Evolutionary conservation across 2,329 filamentous ascomycete species (phyloP), one percentile per base, ranked within the genome.

Genomic region (Fusarium bulbicola): DNA sequence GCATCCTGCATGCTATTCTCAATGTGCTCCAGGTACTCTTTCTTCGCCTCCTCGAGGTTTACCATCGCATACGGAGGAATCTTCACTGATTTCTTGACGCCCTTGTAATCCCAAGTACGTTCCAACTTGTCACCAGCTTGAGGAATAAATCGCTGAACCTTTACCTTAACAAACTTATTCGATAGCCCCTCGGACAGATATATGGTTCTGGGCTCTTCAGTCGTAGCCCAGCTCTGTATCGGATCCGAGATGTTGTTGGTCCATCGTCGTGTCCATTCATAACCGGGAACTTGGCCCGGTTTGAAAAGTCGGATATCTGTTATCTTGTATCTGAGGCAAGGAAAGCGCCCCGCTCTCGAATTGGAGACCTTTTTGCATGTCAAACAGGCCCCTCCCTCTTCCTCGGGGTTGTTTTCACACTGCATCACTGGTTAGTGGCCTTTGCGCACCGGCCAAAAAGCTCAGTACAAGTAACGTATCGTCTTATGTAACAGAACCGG

Each of bases 251-350:
- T 85, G 68, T 85, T 87, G 70, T 88, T 86, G 56, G 84, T 84
- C 89, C 89, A 91, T 45, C 89, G 84, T 28, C 83, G 83, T 5
- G 88, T 90, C 89, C 89, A 91, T 74, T 90, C 87, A 66, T 85
- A 85, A 2, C 88, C 88, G 54, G 87, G 85, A 30, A 90, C 88
- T 70, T 88, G 87, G 12, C 87, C 87, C 0, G 87, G 86, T 75
- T 90, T 90, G 78, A 87, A 90, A 14, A 91, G 82, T 56, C 83
- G 84, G 54, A 90, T 83, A 59, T 90, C 88, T 15, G 86, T 87
- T 68, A 91, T 87, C 76, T 90, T 91, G 78, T 88, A 88, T n/a
- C 89, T 85, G 59, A 90, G 81, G 73, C 89, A 91, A 14, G 87
- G 88, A 46, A 90, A 83, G 11, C 87, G 84, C 73, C 85, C 86